phyloP scores from a whole-genome alignment of 768 basidiomycete species.

The Lactarius pseudohatsudake region DNA sequence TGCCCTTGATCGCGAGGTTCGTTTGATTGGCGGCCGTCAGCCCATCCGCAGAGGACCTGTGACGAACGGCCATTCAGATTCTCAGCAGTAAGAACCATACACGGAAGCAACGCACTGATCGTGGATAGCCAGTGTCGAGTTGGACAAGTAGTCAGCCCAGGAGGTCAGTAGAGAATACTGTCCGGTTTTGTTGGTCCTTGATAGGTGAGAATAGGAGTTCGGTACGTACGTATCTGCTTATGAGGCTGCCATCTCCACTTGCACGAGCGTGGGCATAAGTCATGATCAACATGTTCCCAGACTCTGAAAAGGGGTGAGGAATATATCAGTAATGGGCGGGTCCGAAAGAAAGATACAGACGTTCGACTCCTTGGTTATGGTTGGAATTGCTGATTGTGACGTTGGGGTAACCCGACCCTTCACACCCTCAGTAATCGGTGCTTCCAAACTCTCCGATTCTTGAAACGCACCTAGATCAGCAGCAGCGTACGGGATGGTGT shows the following conservation, averaged over 20 bases:
- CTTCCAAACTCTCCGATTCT: no score
- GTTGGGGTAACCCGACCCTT: conserved; percentile 16
- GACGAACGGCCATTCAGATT: not conserved
- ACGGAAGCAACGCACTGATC: conserved; percentile 46
- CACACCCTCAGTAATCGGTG: not conserved
- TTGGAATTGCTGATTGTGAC: conserved; percentile 1
- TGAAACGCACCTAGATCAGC: conserved; percentile 29
- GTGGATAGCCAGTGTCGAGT: conserved; percentile 49
- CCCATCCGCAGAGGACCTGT: conserved; percentile 24
- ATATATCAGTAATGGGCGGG: not conserved
- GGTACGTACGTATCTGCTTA: conserved; percentile 30
- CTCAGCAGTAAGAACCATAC: conserved; percentile 36
- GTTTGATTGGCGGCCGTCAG: conserved; percentile 48
- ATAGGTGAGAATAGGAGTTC: not conserved
- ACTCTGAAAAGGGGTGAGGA: conserved; percentile 23
- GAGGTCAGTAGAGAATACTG: conserved; percentile 34
- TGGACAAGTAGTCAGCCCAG: conserved; percentile 37
- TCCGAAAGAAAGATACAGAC: conserved; percentile 1
- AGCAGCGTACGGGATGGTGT: conserved; percentile 25
- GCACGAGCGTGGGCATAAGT: conserved; percentile 33
- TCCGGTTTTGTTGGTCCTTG: not conserved
- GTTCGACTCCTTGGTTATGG: conserved; percentile 19
- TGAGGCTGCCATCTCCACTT: conserved; percentile 31
- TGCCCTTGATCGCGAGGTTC: conserved; percentile 70
- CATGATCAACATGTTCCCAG: conserved; percentile 40